Evolutionary conservation across 768 basidiomycete genomes (phyloP).

Genomic region (Phlegmacium glaucopus): DNA sequence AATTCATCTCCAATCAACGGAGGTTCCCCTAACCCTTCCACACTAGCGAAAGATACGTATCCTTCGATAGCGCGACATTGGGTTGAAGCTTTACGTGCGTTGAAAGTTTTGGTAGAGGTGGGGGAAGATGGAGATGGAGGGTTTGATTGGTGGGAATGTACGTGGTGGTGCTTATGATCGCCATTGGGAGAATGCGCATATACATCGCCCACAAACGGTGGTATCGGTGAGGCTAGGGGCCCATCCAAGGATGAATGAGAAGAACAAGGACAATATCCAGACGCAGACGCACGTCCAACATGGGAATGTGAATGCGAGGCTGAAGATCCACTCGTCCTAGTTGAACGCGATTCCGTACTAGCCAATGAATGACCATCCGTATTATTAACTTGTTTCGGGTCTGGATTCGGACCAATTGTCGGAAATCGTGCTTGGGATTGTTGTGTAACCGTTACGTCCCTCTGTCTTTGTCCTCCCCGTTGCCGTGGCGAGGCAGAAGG

Average conservation of each 20-base stretch:
- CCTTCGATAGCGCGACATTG: conserved; percentile 55
- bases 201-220: no score
- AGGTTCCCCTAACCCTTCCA: conserved; percentile 66
- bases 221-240: no score
- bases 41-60: conserved; percentile 64
- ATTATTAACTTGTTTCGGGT: no score
- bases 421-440: no score
- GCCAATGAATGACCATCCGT: no score
- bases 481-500: no score
- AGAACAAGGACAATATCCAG: no score
- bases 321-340: not conserved
- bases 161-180: not conserved
- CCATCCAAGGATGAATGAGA: no score
- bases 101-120: conserved; percentile 39
- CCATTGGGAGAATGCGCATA: not conserved
- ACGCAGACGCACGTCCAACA: not conserved
- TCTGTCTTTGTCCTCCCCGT: no score
- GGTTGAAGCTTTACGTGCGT: conserved; percentile 58
- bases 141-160: not conserved
- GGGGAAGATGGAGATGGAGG: not conserved
- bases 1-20: conserved; percentile 28
- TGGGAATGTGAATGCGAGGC: not conserved
- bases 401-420: no score
- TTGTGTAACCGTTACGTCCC: no score
- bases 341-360: no score